Evolutionary conservation across 2,329 filamentous ascomycete genomes (phyloP), one percentile per base, ranked within the genome.

Genomic region (Volutella citrinella): DNA sequence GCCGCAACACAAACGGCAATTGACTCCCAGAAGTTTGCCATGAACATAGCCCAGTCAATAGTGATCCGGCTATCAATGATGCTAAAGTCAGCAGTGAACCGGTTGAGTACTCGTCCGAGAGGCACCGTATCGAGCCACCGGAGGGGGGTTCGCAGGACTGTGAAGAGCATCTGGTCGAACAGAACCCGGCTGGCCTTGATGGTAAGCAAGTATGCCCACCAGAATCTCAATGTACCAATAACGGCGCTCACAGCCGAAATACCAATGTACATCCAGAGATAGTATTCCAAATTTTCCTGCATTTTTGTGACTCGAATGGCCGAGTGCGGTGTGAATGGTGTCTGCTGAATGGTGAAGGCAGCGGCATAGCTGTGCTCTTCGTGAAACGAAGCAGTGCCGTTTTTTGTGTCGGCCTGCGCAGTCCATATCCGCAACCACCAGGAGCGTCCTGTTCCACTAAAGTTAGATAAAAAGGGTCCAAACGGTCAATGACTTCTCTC

Each of bases 101-200:
- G 74, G 60, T 91, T 91, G 14, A 90, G 66, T 22, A 90, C 77
- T 27, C 86, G 76, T 3, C 86, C 86, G 2, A 88, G 68, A 0
- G 87, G 87, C 1, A 88, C 81, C 0, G 85, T 90, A 53, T 91
- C 86, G 22, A 91, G 70, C 83, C 84, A 89, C 41, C 84, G 70
- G n/a, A 90, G 67, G 2, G 84, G 85, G 6, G 85, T 80, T 13
- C 82, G 76, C 5, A 91, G 68, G 10, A 91, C 72, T 1, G 77
- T 70, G 45, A 76, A 79, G 26, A 82, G 77, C 43, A 89, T 73
- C 32, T 73, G 73, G 15, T 78, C 70, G 44, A 89, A 91, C 5
- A 90, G 67, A 27, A 64, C 64, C 23, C 78, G 70, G n/a, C 84
- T 88, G 4, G 84, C 84, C 38, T 70, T 72, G 46, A 89, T 69